phyloP scores from a whole-genome alignment of 345 rosid genomes.

The Eucalyptus sp. region DNA sequence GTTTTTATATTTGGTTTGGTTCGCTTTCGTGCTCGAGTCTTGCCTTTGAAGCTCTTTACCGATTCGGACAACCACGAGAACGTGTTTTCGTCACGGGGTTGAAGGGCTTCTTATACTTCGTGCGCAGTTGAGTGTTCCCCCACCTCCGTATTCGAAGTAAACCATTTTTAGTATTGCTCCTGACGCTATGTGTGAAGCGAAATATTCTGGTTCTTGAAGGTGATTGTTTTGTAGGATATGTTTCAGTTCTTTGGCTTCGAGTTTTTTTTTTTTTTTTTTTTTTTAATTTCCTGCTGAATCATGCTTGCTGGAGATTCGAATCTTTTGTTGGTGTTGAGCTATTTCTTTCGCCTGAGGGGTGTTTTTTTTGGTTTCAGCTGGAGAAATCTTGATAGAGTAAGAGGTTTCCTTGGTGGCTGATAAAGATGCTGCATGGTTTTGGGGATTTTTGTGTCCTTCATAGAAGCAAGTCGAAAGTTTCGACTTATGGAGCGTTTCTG shows the following conservation, averaged over 20 bases:
- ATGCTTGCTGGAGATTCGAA: neutral
- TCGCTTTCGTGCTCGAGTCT: neutral
- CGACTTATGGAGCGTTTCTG: constrained; percentile 12
- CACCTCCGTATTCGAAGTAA: neutral
- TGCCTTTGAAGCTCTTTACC: neutral
- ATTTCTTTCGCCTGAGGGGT: neutral
- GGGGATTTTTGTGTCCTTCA: neutral
- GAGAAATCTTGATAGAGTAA: neutral
- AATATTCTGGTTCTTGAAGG: neutral
- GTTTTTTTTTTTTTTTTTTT: neutral
- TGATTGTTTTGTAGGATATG: neutral
- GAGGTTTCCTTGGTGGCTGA: neutral
- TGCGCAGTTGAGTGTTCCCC: neutral
- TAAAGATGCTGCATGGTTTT: constrained; percentile 5
- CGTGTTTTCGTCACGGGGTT: neutral
- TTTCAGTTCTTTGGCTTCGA: neutral
- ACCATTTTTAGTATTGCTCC: neutral
- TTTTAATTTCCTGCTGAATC: neutral
- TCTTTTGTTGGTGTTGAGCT: neutral
- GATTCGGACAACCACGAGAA: neutral
- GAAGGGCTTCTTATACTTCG: neutral
- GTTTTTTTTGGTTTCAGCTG: neutral
- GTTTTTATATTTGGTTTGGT: neutral
- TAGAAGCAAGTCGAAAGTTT: neutral
- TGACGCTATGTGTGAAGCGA: neutral